Base-by-base conservation (phyloP, 2,329 filamentous ascomycete species). In the Malbranchea cinnamomea region DNA sequence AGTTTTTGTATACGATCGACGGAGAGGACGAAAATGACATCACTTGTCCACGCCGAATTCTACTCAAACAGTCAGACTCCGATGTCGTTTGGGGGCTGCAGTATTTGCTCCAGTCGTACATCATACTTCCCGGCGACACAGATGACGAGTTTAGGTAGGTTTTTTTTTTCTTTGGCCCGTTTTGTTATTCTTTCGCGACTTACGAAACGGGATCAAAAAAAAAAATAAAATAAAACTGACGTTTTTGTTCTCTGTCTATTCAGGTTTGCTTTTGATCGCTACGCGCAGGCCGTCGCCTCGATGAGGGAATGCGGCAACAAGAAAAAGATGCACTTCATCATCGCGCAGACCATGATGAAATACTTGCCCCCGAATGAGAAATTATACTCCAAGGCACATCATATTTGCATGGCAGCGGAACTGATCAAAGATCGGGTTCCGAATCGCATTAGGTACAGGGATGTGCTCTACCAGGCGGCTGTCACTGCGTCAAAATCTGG, bases 241-340 rank as follows among this genome's bases (percentile, higher is more conserved):
- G 32, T 26, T 41, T 37, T 15, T 16, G 20, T 7, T n/a, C 13
- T 12, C 30, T 35, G 29, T 28, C 26, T 17, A 6, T n/a, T 6
- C 37, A 73, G 74, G 19, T 94, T 94, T 50, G 74, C 77, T 19
- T 85, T 94, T 50, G 85, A 94, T 51, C 72, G 85, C 30, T 91
- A 91, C 45, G 67, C 84, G 29, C 74, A 79, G 47, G 82, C 81
- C 10, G 74, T 82, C 4, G 63, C 69, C 9, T 67, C 70, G 4
- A 59, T 93, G 30, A 71, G 69, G 37, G 74, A 85, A 47, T 74
- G 71, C 45, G 60, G 57, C 28, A 73, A 78, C 32, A 59, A 68
- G 13, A 62, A 68, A 12, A 78, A 79, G 42, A 94, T 94, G 85
- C 84, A 94, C 53, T 94, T 85, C 43, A 73, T 84, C 26, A 82